A percentile compares a stretch with the other conserved stretches of the same genome.
phyloP scores from a whole-genome alignment of 2,329 filamentous ascomycete species.

The Fusarium sp. region DNA sequence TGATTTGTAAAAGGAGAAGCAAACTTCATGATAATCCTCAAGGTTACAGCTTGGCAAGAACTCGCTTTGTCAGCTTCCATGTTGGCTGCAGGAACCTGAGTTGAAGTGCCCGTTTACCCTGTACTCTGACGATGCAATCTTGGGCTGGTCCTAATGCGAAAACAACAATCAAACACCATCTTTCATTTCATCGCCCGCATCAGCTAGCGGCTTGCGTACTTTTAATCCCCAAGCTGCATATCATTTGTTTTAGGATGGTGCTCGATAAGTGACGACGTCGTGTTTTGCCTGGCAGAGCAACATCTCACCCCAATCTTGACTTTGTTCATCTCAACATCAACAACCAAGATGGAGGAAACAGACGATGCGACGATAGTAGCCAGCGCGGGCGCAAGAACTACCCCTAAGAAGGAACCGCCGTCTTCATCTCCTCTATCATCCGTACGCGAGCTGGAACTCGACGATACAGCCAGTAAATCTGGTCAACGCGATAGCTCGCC shows the following conservation, averaged over 20 bases:
- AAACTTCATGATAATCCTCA: background rate
- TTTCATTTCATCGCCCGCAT: background rate
- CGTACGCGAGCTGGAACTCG: background rate
- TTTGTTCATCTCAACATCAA: background rate
- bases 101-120: constrained; percentile 17
- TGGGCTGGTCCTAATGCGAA: background rate
- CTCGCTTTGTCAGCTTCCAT: constrained; percentile 6
- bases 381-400: background rate
- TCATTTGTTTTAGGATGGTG: background rate
- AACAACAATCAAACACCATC: background rate
- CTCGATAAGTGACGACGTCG: background rate
- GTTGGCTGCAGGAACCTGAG: background rate
- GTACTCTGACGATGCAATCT: background rate
- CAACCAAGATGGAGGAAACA: constrained; percentile 10
- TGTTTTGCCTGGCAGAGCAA: background rate
- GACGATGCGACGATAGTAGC: constrained; percentile 1
- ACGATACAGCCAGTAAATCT: constrained; percentile 2
- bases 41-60: background rate
- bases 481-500: constrained; percentile 18
- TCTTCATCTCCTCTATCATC: constrained; percentile 32
- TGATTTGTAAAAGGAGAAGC: background rate
- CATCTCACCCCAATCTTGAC: background rate
- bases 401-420: background rate
- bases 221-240: background rate
- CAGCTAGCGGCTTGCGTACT: background rate